phyloP scores from a whole-genome alignment of 345 rosid species.

The Bruguiera sexangula region DNA sequence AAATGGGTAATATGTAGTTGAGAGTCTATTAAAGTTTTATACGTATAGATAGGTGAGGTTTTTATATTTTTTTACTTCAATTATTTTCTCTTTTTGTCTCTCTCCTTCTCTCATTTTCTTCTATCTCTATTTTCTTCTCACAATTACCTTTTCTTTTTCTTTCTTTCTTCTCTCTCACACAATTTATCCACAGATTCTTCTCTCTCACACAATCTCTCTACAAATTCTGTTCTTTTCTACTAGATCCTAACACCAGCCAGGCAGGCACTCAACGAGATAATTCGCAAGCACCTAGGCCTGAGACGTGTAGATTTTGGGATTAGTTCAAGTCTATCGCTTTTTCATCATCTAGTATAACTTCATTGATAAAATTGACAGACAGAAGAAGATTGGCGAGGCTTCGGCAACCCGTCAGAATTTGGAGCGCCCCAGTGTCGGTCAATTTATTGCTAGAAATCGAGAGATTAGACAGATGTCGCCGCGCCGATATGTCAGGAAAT shows the following conservation, averaged over 20 bases:
- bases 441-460: slow-evolving; percentile 65
- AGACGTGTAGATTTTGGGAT: slow-evolving; percentile 60
- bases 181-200: no score
- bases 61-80: no score
- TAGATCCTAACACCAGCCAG: slow-evolving; percentile 33
- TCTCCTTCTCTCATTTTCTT: no score
- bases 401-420: slow-evolving; percentile 57
- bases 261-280: slow-evolving; percentile 62
- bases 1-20: no score
- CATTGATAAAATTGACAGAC: slow-evolving; percentile 51
- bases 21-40: no score
- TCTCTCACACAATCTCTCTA: no score
- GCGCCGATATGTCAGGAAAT: slow-evolving; percentile 45
- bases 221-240: no score
- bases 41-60: no score
- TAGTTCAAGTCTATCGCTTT: slow-evolving; percentile 35
- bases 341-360: slow-evolving; percentile 48
- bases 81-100: no score
- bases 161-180: no score
- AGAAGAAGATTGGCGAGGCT: slow-evolving; percentile 66
- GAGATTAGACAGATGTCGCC: slow-evolving; percentile 62
- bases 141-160: no score
- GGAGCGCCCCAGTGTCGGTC: slow-evolving; percentile 66
- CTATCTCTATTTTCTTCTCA: no score
- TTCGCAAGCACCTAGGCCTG: slow-evolving; percentile 62